Conservation (phyloP, 805 yeast species). For the Soucietia sequanensis region DNA sequence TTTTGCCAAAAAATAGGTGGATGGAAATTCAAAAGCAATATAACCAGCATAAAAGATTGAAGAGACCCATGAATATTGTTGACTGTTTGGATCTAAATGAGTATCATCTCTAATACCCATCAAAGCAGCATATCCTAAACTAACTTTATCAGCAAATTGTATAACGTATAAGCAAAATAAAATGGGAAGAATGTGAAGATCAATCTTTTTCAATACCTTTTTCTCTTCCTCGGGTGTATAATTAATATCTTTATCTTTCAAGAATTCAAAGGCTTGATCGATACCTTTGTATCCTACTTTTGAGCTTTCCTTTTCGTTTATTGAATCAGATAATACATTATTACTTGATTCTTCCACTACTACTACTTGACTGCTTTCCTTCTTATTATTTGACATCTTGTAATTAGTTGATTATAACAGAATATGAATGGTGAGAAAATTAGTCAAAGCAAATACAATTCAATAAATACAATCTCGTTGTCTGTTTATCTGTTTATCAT, state of each 20-base stretch:
- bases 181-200: constrained; percentile 2
- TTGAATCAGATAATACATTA: no score
- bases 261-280: no score
- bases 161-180: constrained; percentile 3
- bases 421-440: no score
- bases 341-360: no score
- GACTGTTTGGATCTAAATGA: constrained; percentile 10
- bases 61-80: constrained; percentile 18
- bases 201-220: constrained; percentile 5
- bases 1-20: constrained; percentile 9
- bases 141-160: constrained; percentile 14
- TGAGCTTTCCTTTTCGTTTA: no score
- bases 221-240: constrained; percentile 7
- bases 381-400: no score
- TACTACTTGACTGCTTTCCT: no score
- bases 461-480: no score
- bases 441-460: no score
- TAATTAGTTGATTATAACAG: no score
- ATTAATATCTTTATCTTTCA: constrained; percentile 2
- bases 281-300: no score
- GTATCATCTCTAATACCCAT: constrained; percentile 14
- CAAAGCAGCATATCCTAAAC: constrained; percentile 17
- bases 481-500: no score
- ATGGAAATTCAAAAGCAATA: constrained; percentile 4
- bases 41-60: constrained; percentile 16